Conservation (phyloP, 1,284 basidiomycete genomes). For the Puccinia triticina region DNA sequence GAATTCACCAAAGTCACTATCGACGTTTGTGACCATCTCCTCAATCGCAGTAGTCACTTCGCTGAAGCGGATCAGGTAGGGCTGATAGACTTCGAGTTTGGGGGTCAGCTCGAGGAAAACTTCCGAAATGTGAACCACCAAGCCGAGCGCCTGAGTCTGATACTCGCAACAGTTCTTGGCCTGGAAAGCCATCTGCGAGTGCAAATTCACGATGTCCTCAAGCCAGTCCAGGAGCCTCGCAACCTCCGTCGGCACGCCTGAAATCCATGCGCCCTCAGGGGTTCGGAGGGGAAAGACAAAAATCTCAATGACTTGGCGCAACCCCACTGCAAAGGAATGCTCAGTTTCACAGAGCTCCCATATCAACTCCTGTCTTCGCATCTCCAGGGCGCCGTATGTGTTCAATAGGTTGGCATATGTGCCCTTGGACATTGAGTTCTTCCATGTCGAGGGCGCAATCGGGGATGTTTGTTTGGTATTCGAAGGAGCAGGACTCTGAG, state of each 20-base stretch:
- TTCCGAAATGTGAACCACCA: slow-evolving; percentile 56
- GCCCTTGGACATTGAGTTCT: slow-evolving; percentile 25
- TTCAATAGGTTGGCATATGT: slow-evolving; percentile 58
- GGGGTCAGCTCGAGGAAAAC: slow-evolving; percentile 60
- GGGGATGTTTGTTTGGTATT: not conserved
- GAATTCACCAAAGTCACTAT: slow-evolving; percentile 69
- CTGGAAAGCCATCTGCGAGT: slow-evolving; percentile 69
- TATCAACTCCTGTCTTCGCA: slow-evolving; percentile 71
- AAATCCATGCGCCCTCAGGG: slow-evolving; percentile 68
- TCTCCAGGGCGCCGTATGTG: slow-evolving; percentile 66
- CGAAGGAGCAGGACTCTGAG: not conserved
- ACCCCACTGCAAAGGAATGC: slow-evolving; percentile 68
- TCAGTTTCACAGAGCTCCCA: slow-evolving; percentile 73
- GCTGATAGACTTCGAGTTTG: slow-evolving; percentile 69
- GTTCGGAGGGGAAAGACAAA: slow-evolving; percentile 75
- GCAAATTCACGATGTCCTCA: slow-evolving; percentile 65
- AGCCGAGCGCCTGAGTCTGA: slow-evolving; percentile 66
- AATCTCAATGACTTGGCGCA: slow-evolving; percentile 69
- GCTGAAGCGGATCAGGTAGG: slow-evolving; percentile 76
- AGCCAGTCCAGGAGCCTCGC: slow-evolving; percentile 64
- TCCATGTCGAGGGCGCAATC: slow-evolving; percentile 32
- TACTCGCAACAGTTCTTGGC: slow-evolving; percentile 81
- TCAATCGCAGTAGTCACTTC: slow-evolving; percentile 66
- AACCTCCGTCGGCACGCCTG: slow-evolving; percentile 71
- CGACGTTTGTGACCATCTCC: slow-evolving; percentile 60